phyloP scores from a whole-genome alignment of 148 eudicot species.

The Vaccinium corymbosum region DNA sequence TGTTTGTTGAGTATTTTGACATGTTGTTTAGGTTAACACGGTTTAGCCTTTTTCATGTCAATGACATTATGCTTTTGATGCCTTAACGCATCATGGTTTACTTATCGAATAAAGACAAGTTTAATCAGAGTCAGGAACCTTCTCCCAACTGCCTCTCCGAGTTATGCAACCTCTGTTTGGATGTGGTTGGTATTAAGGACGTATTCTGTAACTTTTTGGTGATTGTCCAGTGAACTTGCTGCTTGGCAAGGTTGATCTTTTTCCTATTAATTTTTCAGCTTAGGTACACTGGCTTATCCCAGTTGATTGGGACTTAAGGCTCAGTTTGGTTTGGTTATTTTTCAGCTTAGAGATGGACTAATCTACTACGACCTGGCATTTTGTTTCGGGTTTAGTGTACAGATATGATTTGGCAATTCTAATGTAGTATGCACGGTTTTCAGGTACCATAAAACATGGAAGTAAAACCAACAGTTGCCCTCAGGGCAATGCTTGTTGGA shows the following conservation, averaged over 20 bases:
- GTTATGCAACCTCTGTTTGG: background rate
- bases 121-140: background rate
- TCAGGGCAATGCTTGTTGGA: slow-evolving; percentile 86
- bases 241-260: background rate
- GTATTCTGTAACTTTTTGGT: background rate
- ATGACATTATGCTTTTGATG: background rate
- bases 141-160: background rate
- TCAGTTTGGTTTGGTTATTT: background rate
- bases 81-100: background rate
- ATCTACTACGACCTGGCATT: background rate
- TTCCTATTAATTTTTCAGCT: background rate
- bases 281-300: background rate
- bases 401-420: background rate
- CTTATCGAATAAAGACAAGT: background rate
- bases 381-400: background rate
- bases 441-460: slow-evolving; percentile 41
- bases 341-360: background rate
- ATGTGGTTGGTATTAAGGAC: background rate
- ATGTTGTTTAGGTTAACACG: background rate
- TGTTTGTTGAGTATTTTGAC: background rate
- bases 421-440: background rate
- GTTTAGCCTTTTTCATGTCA: background rate
- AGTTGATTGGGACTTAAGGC: background rate
- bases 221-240: background rate
- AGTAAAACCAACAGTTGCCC: slow-evolving; percentile 82